A percentile compares a stretch with the other conserved stretches of the same genome.
Conservation (phyloP, 2,329 filamentous ascomycete genomes). For the Seiridium cupressi region DNA sequence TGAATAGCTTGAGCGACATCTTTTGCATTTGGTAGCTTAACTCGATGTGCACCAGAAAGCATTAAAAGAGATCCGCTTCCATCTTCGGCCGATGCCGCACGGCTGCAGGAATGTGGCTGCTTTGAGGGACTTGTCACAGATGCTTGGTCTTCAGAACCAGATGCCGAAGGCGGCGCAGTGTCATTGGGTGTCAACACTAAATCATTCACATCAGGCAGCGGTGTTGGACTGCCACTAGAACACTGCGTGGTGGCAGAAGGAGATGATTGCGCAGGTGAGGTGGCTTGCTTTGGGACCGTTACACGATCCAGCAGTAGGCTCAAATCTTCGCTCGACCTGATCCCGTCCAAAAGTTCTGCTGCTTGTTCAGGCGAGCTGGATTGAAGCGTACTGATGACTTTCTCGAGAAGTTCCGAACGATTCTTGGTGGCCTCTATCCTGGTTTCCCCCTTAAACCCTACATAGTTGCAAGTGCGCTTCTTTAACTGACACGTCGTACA, state of each 20-base stretch:
- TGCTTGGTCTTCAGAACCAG: background rate
- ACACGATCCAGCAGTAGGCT: background rate
- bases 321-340: conserved; percentile 18
- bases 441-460: conserved; percentile 28
- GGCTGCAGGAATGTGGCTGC: background rate
- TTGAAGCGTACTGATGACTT: conserved; percentile 22
- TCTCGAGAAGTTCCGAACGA: conserved; percentile 25
- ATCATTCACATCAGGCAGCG: too few species aligned
- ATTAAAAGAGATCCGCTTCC: background rate
- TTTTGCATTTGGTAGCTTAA: conserved; percentile 17
- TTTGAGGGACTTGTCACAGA: background rate
- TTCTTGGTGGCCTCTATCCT: conserved; percentile 26
- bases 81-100: background rate
- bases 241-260: too few species aligned
- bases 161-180: background rate
- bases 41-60: conserved; percentile 13
- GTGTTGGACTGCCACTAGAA: too few species aligned
- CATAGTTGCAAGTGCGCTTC: conserved; percentile 26
- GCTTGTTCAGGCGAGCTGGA: conserved; percentile 20
- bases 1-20: conserved; percentile 13
- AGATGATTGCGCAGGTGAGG: too few species aligned
- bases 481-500: conserved; percentile 26
- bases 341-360: conserved; percentile 19
- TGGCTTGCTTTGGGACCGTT: background rate
- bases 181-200: background rate